These are phyloP conservation scores for Hericium alpestre DNA, from an alignment of 768 basidiomycete species.

Conservation along the genomic window DNA sequence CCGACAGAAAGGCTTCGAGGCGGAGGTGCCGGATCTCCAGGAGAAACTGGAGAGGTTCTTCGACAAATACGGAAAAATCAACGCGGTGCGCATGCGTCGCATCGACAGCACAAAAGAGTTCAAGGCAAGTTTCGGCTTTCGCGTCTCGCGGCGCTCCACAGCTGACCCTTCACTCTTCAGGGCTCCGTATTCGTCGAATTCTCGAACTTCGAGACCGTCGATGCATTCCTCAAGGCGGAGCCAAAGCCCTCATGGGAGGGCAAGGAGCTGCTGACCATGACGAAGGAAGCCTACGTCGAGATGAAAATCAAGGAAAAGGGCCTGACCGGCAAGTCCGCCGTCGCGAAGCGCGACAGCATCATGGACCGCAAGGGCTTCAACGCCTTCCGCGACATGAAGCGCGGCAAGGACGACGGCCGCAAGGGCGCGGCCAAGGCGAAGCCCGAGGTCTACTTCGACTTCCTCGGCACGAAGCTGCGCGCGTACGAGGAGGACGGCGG, in stretches of 20 bases:
- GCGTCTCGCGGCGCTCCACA: background rate
- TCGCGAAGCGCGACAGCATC: constrained; percentile 45
- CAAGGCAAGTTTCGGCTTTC: constrained; percentile 47
- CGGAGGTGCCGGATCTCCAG: constrained; percentile 54
- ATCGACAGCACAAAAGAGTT: constrained; percentile 70
- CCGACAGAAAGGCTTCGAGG: constrained; percentile 78
- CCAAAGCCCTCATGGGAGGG: constrained; percentile 77
- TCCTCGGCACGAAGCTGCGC: constrained; percentile 59
- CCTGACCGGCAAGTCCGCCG: constrained; percentile 61
- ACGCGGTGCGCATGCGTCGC: constrained; percentile 82
- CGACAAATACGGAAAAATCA: constrained; percentile 61
- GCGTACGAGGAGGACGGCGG: constrained; percentile 50
- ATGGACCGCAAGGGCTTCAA: constrained; percentile 55
- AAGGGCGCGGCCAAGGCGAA: constrained; percentile 19
- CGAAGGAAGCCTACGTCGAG: constrained; percentile 86
- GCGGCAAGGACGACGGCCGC: constrained; percentile 23
- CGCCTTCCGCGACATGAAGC: constrained; percentile 61
- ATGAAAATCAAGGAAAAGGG: constrained; percentile 97
- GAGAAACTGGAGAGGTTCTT: constrained; percentile 72
- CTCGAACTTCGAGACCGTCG: constrained; percentile 53
- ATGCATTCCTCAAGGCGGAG: constrained; percentile 69
- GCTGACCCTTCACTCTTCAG: constrained; percentile 28
- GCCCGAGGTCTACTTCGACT: constrained; percentile 62
- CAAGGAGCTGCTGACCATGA: constrained; percentile 70
- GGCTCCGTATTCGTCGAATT: constrained; percentile 93